phyloP scores from a whole-genome alignment of 2,329 filamentous ascomycete species.

The Aspergillus sp. region DNA sequence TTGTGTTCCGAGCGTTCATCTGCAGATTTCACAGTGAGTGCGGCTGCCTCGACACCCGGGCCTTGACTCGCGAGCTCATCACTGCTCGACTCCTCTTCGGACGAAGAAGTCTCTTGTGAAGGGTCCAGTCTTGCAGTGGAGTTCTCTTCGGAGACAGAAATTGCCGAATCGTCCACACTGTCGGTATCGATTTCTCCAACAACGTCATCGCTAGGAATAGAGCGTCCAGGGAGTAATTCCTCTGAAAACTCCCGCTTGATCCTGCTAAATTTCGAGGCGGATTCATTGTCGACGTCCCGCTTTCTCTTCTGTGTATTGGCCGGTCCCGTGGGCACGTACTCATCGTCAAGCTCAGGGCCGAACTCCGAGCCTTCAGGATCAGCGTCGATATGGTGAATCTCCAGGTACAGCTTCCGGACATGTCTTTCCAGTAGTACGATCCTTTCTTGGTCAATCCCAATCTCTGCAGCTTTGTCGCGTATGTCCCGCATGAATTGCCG shows the following conservation, averaged over 20 bases:
- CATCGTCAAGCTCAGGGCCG: conserved; percentile 23
- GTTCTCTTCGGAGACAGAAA: too few relatives aligned
- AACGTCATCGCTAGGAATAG: too few relatives aligned
- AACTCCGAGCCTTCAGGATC: conserved; percentile 14
- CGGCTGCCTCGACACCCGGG: too few relatives aligned
- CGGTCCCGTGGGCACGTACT: neutral
- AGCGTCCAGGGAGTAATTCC: neutral
- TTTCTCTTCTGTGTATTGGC: conserved; percentile 7
- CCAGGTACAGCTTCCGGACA: conserved; percentile 24
- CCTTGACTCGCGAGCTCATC: too few relatives aligned
- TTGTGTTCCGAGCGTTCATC: too few relatives aligned
- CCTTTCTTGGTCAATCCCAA: conserved; percentile 15
- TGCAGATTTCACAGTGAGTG: too few relatives aligned
- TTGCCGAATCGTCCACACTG: too few relatives aligned
- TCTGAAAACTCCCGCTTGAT: neutral
- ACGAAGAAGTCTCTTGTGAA: too few relatives aligned
- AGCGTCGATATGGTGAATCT: conserved; percentile 6
- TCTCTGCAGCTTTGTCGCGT: conserved; percentile 9
- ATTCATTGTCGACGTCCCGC: neutral
- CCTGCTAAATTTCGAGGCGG: neutral
- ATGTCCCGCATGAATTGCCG: conserved; percentile 20
- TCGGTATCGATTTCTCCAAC: too few relatives aligned
- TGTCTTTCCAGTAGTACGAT: conserved; percentile 18
- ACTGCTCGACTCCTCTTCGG: too few relatives aligned
- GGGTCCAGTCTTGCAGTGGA: too few relatives aligned